Percentiles rank a stretch among this genome's conserved stretches.
phyloP scores from a whole-genome alignment of 352 stramenopile genomes.

The Pythium oligandrum region DNA sequence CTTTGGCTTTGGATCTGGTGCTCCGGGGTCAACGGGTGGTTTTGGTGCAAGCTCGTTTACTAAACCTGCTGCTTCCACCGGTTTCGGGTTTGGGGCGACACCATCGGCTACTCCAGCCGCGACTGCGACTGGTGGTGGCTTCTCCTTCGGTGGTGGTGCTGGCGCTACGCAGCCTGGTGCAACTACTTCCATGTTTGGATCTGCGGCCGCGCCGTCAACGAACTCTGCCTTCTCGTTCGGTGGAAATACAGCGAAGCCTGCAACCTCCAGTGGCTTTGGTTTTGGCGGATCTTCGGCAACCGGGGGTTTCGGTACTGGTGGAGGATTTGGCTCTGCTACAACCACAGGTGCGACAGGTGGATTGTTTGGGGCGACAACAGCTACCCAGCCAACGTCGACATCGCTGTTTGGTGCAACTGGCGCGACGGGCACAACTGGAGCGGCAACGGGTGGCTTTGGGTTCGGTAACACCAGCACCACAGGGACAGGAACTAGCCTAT shows the following conservation, averaged over 20 bases:
- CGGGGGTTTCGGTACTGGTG: slow-evolving; percentile 1
- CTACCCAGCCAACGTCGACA: neutral
- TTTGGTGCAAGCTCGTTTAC: slow-evolving; percentile 16
- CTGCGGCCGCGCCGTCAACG: too few species aligned
- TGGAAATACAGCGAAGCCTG: too few species aligned
- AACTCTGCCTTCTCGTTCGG: too few species aligned
- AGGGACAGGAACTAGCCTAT: slow-evolving; percentile 10
- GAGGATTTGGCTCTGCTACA: slow-evolving; percentile 9
- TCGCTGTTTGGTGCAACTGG: slow-evolving; percentile 3
- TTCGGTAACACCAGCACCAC: neutral
- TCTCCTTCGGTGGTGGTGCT: neutral
- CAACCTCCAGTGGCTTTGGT: neutral
- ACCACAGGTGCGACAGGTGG: slow-evolving; percentile 3
- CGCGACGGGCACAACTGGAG: slow-evolving; percentile 1
- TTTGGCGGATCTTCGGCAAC: slow-evolving; percentile 6
- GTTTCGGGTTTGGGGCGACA: slow-evolving; percentile 10
- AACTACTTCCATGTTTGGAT: too few species aligned
- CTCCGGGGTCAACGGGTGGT: slow-evolving; percentile 1
- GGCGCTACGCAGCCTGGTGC: too few species aligned
- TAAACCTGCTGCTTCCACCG: slow-evolving; percentile 21
- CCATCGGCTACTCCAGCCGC: slow-evolving; percentile 1
- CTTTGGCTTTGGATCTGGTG: slow-evolving; percentile 2
- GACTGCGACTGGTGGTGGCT: slow-evolving; percentile 6
- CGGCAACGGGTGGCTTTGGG: slow-evolving; percentile 3
- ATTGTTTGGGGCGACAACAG: slow-evolving; percentile 5